Conservation (phyloP, 371 early-diverging fungal genomes). For the Blakeslea trispora region DNA sequence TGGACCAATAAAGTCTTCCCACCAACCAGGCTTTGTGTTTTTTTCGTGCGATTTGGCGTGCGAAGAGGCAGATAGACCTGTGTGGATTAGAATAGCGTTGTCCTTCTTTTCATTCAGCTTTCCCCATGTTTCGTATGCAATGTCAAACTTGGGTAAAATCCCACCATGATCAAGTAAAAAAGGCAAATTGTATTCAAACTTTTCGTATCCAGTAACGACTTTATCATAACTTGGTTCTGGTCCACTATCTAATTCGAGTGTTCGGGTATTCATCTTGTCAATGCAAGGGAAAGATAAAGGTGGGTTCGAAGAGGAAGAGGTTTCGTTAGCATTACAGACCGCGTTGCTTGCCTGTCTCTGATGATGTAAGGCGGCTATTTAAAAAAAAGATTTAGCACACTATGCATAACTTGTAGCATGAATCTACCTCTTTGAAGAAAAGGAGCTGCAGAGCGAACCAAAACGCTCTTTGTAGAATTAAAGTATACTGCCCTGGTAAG, state of each 20-base stretch:
- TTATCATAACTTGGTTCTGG: constrained; percentile 90
- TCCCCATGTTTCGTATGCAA: constrained; percentile 92
- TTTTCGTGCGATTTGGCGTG: constrained; percentile 80
- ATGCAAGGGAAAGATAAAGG: constrained; percentile 81
- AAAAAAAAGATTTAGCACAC: background rate
- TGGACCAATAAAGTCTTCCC: constrained; percentile 96
- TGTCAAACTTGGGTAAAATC: constrained; percentile 68
- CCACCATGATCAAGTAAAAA: constrained; percentile 87
- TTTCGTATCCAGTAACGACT: constrained; percentile 79
- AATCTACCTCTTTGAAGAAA: constrained; percentile 4
- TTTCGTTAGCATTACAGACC: constrained; percentile 5
- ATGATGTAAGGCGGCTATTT: constrained; percentile 4
- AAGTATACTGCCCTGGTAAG: background rate
- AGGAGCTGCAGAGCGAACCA: constrained; percentile 1
- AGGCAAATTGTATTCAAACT: constrained; percentile 65
- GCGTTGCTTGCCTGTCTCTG: constrained; percentile 8
- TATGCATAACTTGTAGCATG: background rate
- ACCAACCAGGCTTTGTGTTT: constrained; percentile 91
- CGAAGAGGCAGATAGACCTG: constrained; percentile 83
- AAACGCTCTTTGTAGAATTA: background rate
- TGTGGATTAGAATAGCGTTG: constrained; percentile 84
- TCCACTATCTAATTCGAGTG: constrained; percentile 71
- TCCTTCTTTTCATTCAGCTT: constrained; percentile 63
- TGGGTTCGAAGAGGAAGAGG: constrained; percentile 51
- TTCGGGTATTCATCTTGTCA: constrained; percentile 68